A percentile compares a stretch with the other conserved stretches of the same genome.
phyloP scores from a whole-genome alignment of 768 basidiomycete species.

The Mycena amicta region DNA sequence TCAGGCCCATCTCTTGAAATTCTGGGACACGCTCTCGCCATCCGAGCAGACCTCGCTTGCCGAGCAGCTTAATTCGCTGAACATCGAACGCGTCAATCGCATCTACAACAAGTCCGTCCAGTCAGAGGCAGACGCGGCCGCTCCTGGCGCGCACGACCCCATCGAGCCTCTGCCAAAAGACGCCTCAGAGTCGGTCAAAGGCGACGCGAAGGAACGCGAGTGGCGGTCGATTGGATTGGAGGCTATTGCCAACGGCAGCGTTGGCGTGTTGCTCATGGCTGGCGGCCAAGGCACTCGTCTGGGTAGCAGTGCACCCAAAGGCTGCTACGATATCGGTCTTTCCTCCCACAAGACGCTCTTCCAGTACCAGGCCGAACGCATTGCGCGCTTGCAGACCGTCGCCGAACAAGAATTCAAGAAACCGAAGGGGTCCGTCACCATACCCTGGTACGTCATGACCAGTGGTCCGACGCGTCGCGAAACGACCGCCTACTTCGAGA shows the following conservation, averaged over 20 bases:
- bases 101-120: constrained; percentile 78
- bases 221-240: constrained; percentile 82
- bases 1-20: constrained; percentile 88
- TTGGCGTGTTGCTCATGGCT: constrained; percentile 97
- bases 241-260: constrained; percentile 79
- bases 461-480: constrained; percentile 90
- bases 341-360: constrained; percentile 93
- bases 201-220: constrained; percentile 57
- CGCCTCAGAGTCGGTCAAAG: constrained; percentile 65
- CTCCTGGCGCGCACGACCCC: constrained; percentile 45
- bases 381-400: constrained; percentile 77
- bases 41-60: constrained; percentile 64
- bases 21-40: constrained; percentile 75
- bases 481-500: constrained; percentile 83
- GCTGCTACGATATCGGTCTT: constrained; percentile 96
- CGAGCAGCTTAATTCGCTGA: constrained; percentile 75
- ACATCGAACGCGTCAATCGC: constrained; percentile 90
- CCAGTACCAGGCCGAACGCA: constrained; percentile 97
- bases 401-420: constrained; percentile 62
- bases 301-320: constrained; percentile 91
- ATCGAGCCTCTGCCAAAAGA: constrained; percentile 84
- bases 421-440: constrained; percentile 60
- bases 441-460: constrained; percentile 99
- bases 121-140: constrained; percentile 56
- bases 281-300: constrained; percentile 97